A percentile compares a stretch with the other conserved stretches of the same genome.
phyloP scores from a whole-genome alignment of 129 eudicot species.

The Gnaphalium uliginosum region DNA sequence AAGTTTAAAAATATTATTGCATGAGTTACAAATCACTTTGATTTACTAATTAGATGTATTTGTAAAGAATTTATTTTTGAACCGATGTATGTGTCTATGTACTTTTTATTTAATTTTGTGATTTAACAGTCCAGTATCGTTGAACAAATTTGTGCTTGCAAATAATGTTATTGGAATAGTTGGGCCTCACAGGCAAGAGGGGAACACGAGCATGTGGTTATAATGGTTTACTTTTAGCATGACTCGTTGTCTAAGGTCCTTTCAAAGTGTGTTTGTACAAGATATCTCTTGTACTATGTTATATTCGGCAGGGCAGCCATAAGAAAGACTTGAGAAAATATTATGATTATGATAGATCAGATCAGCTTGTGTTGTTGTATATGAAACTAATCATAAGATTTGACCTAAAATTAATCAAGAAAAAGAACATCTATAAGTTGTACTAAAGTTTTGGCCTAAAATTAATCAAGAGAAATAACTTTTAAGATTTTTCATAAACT shows the following conservation, averaged over 20 bases:
- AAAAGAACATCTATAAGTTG: neutral
- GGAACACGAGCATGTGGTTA: neutral
- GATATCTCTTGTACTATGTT: neutral
- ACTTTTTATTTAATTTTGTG: too few relatives aligned
- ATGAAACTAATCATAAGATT: neutral
- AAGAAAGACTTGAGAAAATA: neutral
- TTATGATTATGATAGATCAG: neutral
- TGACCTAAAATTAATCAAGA: neutral
- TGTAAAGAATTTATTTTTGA: neutral
- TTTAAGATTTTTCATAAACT: too few relatives aligned
- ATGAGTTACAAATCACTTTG: neutral
- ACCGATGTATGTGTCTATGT: neutral
- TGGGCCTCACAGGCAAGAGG: neutral
- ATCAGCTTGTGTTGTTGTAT: neutral
- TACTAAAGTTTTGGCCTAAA: too few relatives aligned
- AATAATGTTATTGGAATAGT: neutral
- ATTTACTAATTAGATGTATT: neutral
- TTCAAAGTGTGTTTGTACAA: neutral
- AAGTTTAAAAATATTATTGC: neutral
- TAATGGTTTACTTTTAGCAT: neutral
- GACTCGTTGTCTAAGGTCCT: neutral
- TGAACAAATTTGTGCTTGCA: neutral
- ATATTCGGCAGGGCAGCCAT: too few relatives aligned
- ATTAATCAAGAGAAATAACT: too few relatives aligned
- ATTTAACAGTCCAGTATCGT: too few relatives aligned